These are phyloP conservation scores for Cladosporium sphaerospermum DNA, from an alignment of 2,329 filamentous ascomycete species.

Conservation along the genomic window DNA sequence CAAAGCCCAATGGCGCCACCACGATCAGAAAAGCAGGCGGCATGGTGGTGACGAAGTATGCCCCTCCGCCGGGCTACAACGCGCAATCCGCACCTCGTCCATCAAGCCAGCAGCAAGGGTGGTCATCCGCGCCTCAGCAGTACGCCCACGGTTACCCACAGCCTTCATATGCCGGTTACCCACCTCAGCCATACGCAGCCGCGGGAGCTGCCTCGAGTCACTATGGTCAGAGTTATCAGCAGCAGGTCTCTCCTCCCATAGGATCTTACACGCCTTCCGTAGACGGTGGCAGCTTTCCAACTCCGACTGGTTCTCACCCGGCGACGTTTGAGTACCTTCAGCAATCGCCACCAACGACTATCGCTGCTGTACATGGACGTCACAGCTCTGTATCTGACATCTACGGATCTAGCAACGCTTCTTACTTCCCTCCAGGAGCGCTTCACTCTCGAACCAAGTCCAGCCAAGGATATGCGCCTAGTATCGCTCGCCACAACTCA, in stretches of 20 bases:
- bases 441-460: background rate
- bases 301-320: background rate
- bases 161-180: conserved; percentile 14
- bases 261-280: background rate
- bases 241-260: conserved; percentile 1
- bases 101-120: conserved; percentile 16
- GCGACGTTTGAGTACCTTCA: conserved; percentile 3
- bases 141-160: conserved; percentile 12
- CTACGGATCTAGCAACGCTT: background rate
- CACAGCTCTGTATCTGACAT: background rate
- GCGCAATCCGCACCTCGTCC: conserved; percentile 19
- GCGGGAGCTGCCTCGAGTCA: conserved; percentile 12
- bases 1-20: conserved; percentile 34
- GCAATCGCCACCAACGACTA: conserved; percentile 4
- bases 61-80: conserved; percentile 44
- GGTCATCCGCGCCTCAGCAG: conserved; percentile 16
- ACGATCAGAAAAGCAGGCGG: conserved; percentile 31
- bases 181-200: background rate
- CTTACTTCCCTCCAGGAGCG: conserved; percentile 3
- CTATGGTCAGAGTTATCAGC: conserved; percentile 8
- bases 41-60: conserved; percentile 45
- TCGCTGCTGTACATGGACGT: background rate
- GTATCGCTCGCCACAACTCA: conserved; percentile 17
- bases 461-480: background rate
- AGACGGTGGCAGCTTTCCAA: background rate